A percentile compares a stretch with the other conserved stretches of the same genome.
Evolutionary conservation across 306 rosid genomes (phyloP).

Genomic region (Aeschynomene evenia): DNA sequence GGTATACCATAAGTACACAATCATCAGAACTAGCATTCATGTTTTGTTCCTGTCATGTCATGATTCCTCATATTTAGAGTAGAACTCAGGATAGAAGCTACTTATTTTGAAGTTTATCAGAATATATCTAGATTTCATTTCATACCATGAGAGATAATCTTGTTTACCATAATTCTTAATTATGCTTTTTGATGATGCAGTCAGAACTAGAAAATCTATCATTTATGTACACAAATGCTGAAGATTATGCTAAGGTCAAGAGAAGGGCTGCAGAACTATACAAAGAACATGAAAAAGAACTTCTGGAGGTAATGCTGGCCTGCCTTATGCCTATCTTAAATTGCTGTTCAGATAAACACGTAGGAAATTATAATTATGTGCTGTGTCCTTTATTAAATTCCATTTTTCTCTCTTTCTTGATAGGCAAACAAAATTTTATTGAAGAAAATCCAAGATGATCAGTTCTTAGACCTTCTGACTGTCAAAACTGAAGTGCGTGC

Average conservation of each 20-base stretch:
- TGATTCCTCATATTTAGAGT: slow-evolving; percentile 5
- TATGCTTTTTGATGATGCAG: slow-evolving; percentile 50
- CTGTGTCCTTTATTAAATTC: slow-evolving; percentile 36
- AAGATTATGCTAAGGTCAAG: slow-evolving; percentile 91
- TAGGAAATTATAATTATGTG: slow-evolving; percentile 6
- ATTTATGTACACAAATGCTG: slow-evolving; percentile 88
- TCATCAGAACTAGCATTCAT: slow-evolving; percentile 14
- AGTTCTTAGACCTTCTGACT: slow-evolving; percentile 85
- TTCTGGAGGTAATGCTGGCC: slow-evolving; percentile 66
- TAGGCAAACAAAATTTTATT: slow-evolving; percentile 84
- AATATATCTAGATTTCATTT: slow-evolving; percentile 15
- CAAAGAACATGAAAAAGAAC: slow-evolving; percentile 93
- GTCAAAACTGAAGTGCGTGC: slow-evolving; percentile 75
- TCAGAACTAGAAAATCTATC: slow-evolving; percentile 95
- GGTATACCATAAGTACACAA: slow-evolving; percentile 48
- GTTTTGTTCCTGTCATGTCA: slow-evolving; percentile 19
- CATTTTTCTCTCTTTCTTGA: slow-evolving; percentile 35
- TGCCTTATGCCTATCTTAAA: slow-evolving; percentile 27
- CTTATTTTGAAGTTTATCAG: slow-evolving; percentile 15
- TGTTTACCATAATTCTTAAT: slow-evolving; percentile 4
- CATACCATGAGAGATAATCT: slow-evolving; percentile 9
- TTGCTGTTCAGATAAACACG: slow-evolving; percentile 11
- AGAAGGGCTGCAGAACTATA: slow-evolving; percentile 80
- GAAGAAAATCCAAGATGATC: slow-evolving; percentile 88
- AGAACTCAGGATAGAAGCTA: neutral